A percentile compares a stretch with the other conserved stretches of the same genome.
Conservation (phyloP, 2,329 filamentous ascomycete species). For the Aspergillus caelatus region DNA sequence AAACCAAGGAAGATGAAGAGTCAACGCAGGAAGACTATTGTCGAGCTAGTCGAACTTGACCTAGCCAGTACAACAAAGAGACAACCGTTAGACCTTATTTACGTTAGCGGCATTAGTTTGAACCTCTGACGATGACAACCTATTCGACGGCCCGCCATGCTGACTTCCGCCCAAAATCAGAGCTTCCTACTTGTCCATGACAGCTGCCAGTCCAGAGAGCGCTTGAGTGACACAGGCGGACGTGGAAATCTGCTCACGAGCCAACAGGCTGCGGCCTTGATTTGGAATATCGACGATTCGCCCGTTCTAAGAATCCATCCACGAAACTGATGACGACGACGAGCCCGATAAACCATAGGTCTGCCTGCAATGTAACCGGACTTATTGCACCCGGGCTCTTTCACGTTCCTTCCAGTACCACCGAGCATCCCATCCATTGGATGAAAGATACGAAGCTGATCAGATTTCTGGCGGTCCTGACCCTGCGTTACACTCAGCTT, state of each 20-base stretch:
- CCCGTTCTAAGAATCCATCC: neutral
- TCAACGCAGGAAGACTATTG: neutral
- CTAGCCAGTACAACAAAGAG: conserved; percentile 1
- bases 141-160: conserved; percentile 7
- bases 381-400: conserved; percentile 12
- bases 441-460: conserved; percentile 12
- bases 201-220: neutral
- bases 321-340: neutral
- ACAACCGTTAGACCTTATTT: conserved; percentile 3
- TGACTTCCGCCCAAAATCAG: conserved; percentile 8
- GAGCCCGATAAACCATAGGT: neutral
- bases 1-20: neutral
- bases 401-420: conserved; percentile 3
- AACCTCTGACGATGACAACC: neutral
- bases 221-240: conserved; percentile 1
- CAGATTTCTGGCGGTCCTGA: neutral
- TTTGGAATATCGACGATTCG: conserved; percentile 1
- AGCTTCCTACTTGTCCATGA: conserved; percentile 3
- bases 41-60: conserved; percentile 1
- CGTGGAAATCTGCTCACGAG: neutral
- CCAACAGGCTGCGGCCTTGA: neutral
- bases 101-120: neutral
- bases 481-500: conserved; percentile 18
- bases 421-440: conserved; percentile 1
- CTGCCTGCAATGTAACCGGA: conserved; percentile 24